phyloP scores from a whole-genome alignment of 1,139 yeast species.

The Kodamaea derodonti region DNA sequence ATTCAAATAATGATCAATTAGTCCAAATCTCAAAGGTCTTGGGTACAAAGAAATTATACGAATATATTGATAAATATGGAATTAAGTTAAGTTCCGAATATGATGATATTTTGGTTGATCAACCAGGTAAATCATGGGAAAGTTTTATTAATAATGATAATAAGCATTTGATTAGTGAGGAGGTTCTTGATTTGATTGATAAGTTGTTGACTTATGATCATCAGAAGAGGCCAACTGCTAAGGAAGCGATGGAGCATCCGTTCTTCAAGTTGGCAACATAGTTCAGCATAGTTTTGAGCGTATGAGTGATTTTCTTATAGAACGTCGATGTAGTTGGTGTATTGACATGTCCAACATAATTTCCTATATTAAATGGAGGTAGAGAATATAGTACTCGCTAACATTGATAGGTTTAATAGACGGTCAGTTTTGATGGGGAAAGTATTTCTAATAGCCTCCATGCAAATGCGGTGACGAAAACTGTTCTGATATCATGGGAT shows the following conservation, averaged over 20 bases:
- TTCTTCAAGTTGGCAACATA: conserved; percentile 34
- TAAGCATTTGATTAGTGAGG: conserved; percentile 55
- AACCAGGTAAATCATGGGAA: conserved; percentile 65
- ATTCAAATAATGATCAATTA: conserved; percentile 73
- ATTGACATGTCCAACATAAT: too few relatives aligned
- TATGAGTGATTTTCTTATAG: neutral
- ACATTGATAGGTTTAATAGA: too few relatives aligned
- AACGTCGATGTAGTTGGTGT: too few relatives aligned
- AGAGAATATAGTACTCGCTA: too few relatives aligned
- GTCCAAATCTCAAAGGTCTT: conserved; percentile 75
- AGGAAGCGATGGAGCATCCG: conserved; percentile 67
- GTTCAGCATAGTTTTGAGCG: conserved; percentile 1
- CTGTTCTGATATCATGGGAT: too few relatives aligned
- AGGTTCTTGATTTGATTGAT: conserved; percentile 62
- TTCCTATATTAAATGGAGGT: too few relatives aligned
- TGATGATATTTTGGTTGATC: conserved; percentile 63
- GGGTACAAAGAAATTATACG: conserved; percentile 65
- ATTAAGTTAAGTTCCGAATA: conserved; percentile 61
- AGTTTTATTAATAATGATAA: conserved; percentile 52
- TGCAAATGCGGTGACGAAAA: too few relatives aligned
- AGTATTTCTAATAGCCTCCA: too few relatives aligned
- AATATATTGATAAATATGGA: conserved; percentile 59
- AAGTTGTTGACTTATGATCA: conserved; percentile 67
- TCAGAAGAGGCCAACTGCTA: conserved; percentile 69
- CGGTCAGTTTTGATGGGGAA: too few relatives aligned